Base-by-base conservation (phyloP, 2,329 filamentous ascomycete species). In the Teratosphaeria viscida region DNA sequence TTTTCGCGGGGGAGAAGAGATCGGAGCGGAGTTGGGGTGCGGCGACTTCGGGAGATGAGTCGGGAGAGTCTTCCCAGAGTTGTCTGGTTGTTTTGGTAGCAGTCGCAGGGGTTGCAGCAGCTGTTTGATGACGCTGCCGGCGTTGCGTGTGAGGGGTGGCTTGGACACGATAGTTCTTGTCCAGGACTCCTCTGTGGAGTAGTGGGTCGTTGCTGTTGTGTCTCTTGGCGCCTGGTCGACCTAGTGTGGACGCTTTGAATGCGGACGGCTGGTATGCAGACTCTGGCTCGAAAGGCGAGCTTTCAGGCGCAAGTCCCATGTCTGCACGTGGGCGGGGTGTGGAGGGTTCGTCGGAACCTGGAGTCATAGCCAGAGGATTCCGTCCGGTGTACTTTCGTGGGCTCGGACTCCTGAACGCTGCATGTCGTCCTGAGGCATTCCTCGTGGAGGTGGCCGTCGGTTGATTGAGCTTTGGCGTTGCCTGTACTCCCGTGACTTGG, bases 131-230 rank as follows among this genome's bases (percentile, higher is more conserved):
- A 64, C 63, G 59, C 59, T 68, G 59, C 59, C 66, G 59, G n/a
- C 64, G 67, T 58, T 67, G 66, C 34, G 66, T 69, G 69, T 94
- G 86, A 0, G 94, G 94, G 10, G 94, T 99, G 5, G 92, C 90
- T 74, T 95, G 90, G 27, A 99, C 81, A 35, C 92, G 89, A 77
- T 95, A 99, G 60, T 89, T 96, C 75, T 95, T 96, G 78, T 97
- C 92, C 5, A 95, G 83, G n/a, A 97, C 81, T 27, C 37, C 43
- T 32, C 88, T 89, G 73, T 97, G 92, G 49, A 99, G 81, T 8
- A 97, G 79, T 2, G 89, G 89, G 70, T 96, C 90, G 61, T 85
- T 83, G 67, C 75, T 77, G 60, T 72, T 71, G 12, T 69, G 64
- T 39, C 67, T 68, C 57, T 75, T 74, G 32, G 53, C 52, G 39